These are phyloP conservation scores for Escallonia rubra DNA, from an alignment of 129 eudicot genomes.

Conservation along the genomic window DNA sequence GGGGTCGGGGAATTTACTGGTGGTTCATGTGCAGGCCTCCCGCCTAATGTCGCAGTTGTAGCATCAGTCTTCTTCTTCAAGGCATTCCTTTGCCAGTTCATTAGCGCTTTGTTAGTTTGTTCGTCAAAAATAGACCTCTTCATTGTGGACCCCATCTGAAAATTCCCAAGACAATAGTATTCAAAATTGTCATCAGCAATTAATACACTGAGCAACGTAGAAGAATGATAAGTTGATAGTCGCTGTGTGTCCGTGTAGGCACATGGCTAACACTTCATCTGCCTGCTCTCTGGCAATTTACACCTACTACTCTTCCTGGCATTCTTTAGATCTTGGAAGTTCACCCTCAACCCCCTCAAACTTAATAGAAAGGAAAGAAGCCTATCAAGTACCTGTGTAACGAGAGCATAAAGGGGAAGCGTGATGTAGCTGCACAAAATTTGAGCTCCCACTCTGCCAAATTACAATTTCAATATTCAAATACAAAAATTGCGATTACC, in stretches of 20 bases:
- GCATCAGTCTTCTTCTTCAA: conserved; percentile 40
- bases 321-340: neutral
- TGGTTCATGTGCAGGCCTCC: conserved; percentile 13
- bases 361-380: neutral
- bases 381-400: conserved; percentile 58
- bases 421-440: conserved; percentile 85
- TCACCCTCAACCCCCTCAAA: neutral
- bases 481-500: no score
- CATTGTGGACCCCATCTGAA: conserved; percentile 96
- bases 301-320: no score
- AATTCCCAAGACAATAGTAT: neutral
- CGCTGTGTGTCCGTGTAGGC: no score
- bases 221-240: neutral
- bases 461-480: neutral
- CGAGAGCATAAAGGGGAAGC: conserved; percentile 93
- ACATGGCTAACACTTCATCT: no score
- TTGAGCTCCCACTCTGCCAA: conserved; percentile 54
- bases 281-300: neutral
- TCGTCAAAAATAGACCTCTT: conserved; percentile 86
- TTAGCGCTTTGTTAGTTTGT: conserved; percentile 74
- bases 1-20: neutral
- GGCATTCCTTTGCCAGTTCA: conserved; percentile 75
- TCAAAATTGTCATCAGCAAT: neutral
- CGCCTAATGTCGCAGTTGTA: conserved; percentile 23
- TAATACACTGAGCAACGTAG: neutral